phyloP scores from a whole-genome alignment of 2,329 filamentous ascomycete genomes.

The Thelonectria rubi region DNA sequence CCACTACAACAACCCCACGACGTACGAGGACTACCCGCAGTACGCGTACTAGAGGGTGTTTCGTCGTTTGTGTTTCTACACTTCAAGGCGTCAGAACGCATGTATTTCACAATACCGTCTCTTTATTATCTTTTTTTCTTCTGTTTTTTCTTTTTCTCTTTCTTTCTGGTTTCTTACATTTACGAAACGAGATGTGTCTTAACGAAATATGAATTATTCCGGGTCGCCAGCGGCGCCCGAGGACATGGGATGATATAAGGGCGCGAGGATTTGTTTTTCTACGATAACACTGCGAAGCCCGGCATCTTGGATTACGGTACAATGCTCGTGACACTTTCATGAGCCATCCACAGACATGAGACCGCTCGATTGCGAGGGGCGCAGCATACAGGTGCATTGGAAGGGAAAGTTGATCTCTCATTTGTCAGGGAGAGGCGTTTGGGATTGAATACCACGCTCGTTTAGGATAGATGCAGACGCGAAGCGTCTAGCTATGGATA shows the following conservation, averaged over 20 bases:
- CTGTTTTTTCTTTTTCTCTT: slow-evolving; percentile 33
- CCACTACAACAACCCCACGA: slow-evolving; percentile 36
- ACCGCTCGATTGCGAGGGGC: slow-evolving; percentile 36
- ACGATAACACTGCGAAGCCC: slow-evolving; percentile 29
- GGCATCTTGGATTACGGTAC: slow-evolving; percentile 36
- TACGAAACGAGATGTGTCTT: slow-evolving; percentile 47
- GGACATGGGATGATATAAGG: slow-evolving; percentile 42
- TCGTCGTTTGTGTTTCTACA: slow-evolving; percentile 31
- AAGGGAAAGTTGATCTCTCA: slow-evolving; percentile 30
- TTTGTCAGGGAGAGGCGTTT: slow-evolving; percentile 24
- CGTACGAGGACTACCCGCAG: slow-evolving; percentile 39
- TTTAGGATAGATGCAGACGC: slow-evolving; percentile 15
- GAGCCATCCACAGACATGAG: slow-evolving; percentile 26
- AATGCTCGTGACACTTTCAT: slow-evolving; percentile 31
- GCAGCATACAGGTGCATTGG: slow-evolving; percentile 32
- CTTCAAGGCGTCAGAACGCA: slow-evolving; percentile 41
- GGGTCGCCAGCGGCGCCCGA: slow-evolving; percentile 37
- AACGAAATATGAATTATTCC: slow-evolving; percentile 45
- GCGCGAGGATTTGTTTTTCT: slow-evolving; percentile 30
- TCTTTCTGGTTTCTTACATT: slow-evolving; percentile 41
- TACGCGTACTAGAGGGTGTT: slow-evolving; percentile 17
- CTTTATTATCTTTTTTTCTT: slow-evolving; percentile 30
- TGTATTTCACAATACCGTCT: slow-evolving; percentile 39
- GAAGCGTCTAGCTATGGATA: background rate
- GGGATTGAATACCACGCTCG: slow-evolving; percentile 23